These are phyloP conservation scores for Boletus tylopilopsis DNA, from an alignment of 768 basidiomycete species.

Conservation along the genomic window DNA sequence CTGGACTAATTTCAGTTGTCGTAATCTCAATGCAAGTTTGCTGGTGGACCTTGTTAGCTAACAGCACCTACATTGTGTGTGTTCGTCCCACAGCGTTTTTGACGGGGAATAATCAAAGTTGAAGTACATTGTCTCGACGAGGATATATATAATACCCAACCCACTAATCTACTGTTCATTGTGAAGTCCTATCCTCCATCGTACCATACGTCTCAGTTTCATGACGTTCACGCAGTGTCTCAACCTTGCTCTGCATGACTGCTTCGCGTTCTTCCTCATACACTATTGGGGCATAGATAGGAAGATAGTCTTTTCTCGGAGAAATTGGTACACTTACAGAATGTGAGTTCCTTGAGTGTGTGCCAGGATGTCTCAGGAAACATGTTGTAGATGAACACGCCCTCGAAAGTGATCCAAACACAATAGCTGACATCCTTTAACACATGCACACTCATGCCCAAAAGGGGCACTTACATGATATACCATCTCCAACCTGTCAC, in stretches of 20 bases:
- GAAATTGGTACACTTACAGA: conserved; percentile 10
- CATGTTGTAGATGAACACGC: not conserved
- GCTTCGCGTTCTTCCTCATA: conserved; percentile 1
- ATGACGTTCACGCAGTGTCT: not conserved
- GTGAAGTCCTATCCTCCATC: not conserved
- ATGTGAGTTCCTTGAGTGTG: not conserved
- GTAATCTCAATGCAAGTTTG: too few relatives aligned
- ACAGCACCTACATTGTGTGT: too few relatives aligned
- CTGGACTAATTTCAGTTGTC: not conserved
- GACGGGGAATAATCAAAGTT: too few relatives aligned
- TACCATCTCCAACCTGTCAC: conserved; percentile 14
- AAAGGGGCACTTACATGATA: conserved; percentile 9
- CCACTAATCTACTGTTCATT: too few relatives aligned
- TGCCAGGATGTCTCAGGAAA: conserved; percentile 1
- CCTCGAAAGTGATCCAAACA: not conserved
- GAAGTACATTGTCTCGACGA: too few relatives aligned
- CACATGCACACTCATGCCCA: not conserved
- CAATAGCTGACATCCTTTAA: not conserved
- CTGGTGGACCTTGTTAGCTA: not conserved
- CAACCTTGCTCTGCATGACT: not conserved
- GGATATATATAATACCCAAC: too few relatives aligned
- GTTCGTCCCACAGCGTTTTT: too few relatives aligned
- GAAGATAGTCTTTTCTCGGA: not conserved
- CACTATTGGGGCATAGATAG: not conserved
- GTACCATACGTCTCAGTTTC: not conserved